A percentile compares a stretch with the other conserved stretches of the same genome.
These are phyloP conservation scores for Aspergillus heteromorphus DNA, from an alignment of 495 filamentous ascomycete species.

Conservation along the genomic window DNA sequence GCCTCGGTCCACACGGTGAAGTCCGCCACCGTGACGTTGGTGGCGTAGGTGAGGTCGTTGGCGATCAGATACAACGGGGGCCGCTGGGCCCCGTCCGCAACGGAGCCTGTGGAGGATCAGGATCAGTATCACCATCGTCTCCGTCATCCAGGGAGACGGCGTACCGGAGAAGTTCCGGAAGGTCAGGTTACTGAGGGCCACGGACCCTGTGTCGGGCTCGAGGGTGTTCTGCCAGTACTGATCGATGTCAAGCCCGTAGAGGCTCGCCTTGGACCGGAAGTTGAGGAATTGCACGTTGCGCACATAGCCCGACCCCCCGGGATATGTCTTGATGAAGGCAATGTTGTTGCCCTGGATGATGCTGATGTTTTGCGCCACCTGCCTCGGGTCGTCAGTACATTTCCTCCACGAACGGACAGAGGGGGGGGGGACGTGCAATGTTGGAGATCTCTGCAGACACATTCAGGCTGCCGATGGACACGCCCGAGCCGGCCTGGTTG, in stretches of 20 bases:
- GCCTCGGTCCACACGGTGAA: slow-evolving; percentile 50
- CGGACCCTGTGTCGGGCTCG: slow-evolving; percentile 34
- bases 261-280: slow-evolving; percentile 42
- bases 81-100: slow-evolving; percentile 38
- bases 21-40: slow-evolving; percentile 39
- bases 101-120: slow-evolving; percentile 35
- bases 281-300: slow-evolving; percentile 46
- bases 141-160: neutral
- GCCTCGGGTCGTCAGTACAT: neutral
- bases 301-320: slow-evolving; percentile 51
- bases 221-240: slow-evolving; percentile 45
- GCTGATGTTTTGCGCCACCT: slow-evolving; percentile 36
- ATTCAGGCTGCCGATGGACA: slow-evolving; percentile 40
- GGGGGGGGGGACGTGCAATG: slow-evolving; percentile 10
- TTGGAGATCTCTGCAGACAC: slow-evolving; percentile 23
- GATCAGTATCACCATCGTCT: neutral
- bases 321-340: slow-evolving; percentile 52
- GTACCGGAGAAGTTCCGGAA: slow-evolving; percentile 34
- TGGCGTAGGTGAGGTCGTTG: slow-evolving; percentile 28
- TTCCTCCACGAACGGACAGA: neutral
- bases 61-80: slow-evolving; percentile 42
- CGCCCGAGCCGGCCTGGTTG: slow-evolving; percentile 43
- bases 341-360: slow-evolving; percentile 45
- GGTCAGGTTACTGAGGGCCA: slow-evolving; percentile 36
- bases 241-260: slow-evolving; percentile 44